Conservation (phyloP, 257 asterid genomes). For the Solanum gracilifrons region DNA sequence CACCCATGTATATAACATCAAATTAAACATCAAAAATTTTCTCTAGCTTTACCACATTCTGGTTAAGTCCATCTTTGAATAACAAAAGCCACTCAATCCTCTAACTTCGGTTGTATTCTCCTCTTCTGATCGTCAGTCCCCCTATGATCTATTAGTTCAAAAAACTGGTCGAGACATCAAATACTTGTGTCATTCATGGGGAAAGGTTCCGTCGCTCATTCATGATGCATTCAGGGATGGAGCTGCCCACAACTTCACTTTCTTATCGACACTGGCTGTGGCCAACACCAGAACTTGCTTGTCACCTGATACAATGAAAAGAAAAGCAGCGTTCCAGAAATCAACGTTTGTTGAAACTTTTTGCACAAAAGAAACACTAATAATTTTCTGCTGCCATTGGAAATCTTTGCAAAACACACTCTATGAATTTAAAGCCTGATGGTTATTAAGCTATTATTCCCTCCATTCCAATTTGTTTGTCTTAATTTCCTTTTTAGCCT, state of each 20-base stretch:
- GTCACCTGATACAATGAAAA: constrained; percentile 31
- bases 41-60: neutral
- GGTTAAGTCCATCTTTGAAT: neutral
- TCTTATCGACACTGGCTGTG: constrained; percentile 81
- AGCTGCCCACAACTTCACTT: constrained; percentile 89
- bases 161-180: neutral
- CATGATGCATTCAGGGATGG: constrained; percentile 29
- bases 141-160: neutral
- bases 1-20: neutral
- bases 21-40: neutral
- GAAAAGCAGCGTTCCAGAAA: neutral
- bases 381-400: neutral
- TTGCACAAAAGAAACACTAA: neutral
- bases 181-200: neutral
- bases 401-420: neutral
- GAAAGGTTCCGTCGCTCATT: neutral
- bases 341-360: neutral
- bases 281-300: constrained; percentile 41
- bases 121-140: neutral
- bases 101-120: neutral
- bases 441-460: neutral
- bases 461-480: neutral
- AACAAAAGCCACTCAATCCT: neutral
- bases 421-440: neutral
- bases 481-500: neutral